These are phyloP conservation scores for Ophiostoma ulmi DNA, from an alignment of 2,329 filamentous ascomycete genomes.

Conservation along the genomic window DNA sequence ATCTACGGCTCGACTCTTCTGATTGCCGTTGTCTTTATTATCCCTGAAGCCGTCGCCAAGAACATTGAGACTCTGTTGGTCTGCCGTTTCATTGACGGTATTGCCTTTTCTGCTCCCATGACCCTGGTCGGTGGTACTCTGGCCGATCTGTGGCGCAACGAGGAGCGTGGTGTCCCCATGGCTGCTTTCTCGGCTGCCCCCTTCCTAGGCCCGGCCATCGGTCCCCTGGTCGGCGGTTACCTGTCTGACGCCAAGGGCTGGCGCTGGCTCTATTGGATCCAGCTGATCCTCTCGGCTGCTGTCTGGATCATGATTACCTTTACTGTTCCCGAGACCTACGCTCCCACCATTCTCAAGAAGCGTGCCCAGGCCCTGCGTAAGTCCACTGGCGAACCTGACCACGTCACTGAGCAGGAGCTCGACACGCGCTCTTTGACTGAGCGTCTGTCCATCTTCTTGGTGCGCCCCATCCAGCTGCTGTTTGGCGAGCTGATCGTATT, in stretches of 20 bases:
- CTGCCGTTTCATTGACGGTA: constrained; percentile 72
- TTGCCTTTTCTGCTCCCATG: constrained; percentile 82
- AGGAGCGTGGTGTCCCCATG: constrained; percentile 83
- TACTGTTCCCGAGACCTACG: constrained; percentile 86
- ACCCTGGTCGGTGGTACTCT: constrained; percentile 78
- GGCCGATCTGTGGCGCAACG: constrained; percentile 76
- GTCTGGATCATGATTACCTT: constrained; percentile 75
- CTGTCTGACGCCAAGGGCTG: constrained; percentile 31
- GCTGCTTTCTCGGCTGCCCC: constrained; percentile 78
- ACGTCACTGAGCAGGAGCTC: constrained; percentile 76
- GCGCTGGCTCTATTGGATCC: constrained; percentile 50
- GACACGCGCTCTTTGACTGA: constrained; percentile 65
- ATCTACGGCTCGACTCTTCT: constrained; percentile 66
- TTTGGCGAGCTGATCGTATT: constrained; percentile 82
- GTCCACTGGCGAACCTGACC: constrained; percentile 59
- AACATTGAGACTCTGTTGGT: constrained; percentile 74
- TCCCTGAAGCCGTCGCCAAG: constrained; percentile 70
- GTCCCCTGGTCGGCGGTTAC: constrained; percentile 69
- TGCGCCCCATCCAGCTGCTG: constrained; percentile 80
- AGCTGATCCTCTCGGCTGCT: constrained; percentile 66
- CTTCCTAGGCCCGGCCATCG: constrained; percentile 74
- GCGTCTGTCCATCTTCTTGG: constrained; percentile 65
- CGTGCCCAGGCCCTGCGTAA: constrained; percentile 69
- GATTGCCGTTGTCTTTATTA: constrained; percentile 70
- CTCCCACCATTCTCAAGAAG: constrained; percentile 66